Evolutionary conservation across 805 yeast genomes (phyloP).

Genomic region (Danielozyma ontarioensis): DNA sequence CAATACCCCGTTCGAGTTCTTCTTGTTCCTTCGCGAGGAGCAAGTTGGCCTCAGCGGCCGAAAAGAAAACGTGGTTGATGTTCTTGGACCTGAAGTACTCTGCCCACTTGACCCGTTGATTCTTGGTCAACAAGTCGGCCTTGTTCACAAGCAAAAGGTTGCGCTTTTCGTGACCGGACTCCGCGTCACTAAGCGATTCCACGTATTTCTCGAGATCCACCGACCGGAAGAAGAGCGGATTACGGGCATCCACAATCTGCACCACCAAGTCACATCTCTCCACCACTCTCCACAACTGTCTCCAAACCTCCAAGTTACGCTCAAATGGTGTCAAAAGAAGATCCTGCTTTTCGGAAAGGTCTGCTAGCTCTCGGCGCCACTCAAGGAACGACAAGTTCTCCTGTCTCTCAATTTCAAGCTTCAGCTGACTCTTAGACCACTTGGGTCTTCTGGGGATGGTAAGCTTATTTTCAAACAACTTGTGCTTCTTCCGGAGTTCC

Average conservation of each 20-base stretch:
- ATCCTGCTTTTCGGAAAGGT: slow-evolving; percentile 78
- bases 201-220: slow-evolving; percentile 84
- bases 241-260: slow-evolving; percentile 96
- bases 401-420: slow-evolving; percentile 71
- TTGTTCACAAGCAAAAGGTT: slow-evolving; percentile 86
- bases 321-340: slow-evolving; percentile 92
- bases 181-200: slow-evolving; percentile 58
- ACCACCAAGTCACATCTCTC: slow-evolving; percentile 92
- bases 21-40: slow-evolving; percentile 59
- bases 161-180: slow-evolving; percentile 46
- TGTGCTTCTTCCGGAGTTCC: slow-evolving; percentile 55
- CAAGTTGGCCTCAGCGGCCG: slow-evolving; percentile 82
- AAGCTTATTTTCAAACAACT: slow-evolving; percentile 61
- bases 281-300: slow-evolving; percentile 96
- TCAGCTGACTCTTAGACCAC: slow-evolving; percentile 73
- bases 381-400: slow-evolving; percentile 88
- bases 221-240: slow-evolving; percentile 86
- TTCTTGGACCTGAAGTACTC: slow-evolving; percentile 61
- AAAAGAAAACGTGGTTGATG: slow-evolving; percentile 87
- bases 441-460: slow-evolving; percentile 91
- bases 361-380: slow-evolving; percentile 91
- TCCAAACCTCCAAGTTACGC: slow-evolving; percentile 96
- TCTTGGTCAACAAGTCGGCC: slow-evolving; percentile 77
- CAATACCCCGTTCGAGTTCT: slow-evolving; percentile 28
- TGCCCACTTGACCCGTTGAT: slow-evolving; percentile 86